Evolutionary conservation across 192 early-diverging fungal species (phyloP).

Genomic region (Entomortierella lignicola): DNA sequence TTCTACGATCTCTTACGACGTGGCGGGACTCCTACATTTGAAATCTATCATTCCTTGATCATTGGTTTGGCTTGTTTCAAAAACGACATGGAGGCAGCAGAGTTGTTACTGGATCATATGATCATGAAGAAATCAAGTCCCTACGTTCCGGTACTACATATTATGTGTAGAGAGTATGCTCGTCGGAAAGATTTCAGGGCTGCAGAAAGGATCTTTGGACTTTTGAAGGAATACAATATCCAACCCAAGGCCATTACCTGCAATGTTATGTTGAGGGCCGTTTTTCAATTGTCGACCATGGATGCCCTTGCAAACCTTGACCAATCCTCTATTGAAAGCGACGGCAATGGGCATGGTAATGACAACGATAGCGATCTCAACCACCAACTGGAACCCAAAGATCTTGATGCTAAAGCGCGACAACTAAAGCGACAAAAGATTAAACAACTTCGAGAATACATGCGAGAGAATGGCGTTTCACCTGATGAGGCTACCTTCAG

Average conservation of each 20-base stretch:
- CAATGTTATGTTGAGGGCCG: slow-evolving; percentile 34
- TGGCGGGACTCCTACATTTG: slow-evolving; percentile 36
- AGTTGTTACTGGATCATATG: slow-evolving; percentile 50
- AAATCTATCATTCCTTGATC: slow-evolving; percentile 45
- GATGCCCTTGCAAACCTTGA: slow-evolving; percentile 21
- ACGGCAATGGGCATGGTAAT: background rate
- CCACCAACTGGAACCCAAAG: background rate
- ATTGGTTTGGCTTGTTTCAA: slow-evolving; percentile 35
- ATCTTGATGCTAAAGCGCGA: background rate
- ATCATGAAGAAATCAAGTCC: slow-evolving; percentile 30
- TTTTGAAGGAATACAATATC: slow-evolving; percentile 41
- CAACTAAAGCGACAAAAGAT: slow-evolving; percentile 30
- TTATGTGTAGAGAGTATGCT: slow-evolving; percentile 45
- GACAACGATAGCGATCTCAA: background rate
- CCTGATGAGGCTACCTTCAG: slow-evolving; percentile 30
- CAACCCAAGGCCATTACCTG: slow-evolving; percentile 34
- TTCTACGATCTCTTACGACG: slow-evolving; percentile 40
- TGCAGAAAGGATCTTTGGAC: slow-evolving; percentile 43
- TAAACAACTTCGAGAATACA: slow-evolving; percentile 13
- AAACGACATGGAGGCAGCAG: slow-evolving; percentile 52
- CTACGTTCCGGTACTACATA: slow-evolving; percentile 45
- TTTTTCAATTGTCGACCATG: slow-evolving; percentile 27
- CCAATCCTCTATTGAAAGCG: background rate
- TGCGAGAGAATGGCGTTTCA: slow-evolving; percentile 2
- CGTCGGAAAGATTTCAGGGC: slow-evolving; percentile 17